These are phyloP conservation scores for Zygoascus sp. DNA, from an alignment of 1,139 yeast genomes.

Conservation along the genomic window DNA sequence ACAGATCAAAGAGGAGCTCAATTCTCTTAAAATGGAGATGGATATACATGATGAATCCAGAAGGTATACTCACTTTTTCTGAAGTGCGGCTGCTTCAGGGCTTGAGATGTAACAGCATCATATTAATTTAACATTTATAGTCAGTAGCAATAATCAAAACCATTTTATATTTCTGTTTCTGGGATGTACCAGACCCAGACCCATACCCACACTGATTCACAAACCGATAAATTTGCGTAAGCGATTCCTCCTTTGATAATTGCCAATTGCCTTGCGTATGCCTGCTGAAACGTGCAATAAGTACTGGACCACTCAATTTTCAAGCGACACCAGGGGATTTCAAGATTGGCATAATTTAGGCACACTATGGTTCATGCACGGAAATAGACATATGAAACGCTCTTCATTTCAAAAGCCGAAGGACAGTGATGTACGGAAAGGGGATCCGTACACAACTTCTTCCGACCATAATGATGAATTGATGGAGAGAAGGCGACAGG, in stretches of 20 bases:
- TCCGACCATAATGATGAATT: no score
- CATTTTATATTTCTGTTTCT: not conserved
- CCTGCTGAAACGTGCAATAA: not conserved
- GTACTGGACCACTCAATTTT: not conserved
- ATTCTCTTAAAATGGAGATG: conserved; percentile 67
- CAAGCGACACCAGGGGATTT: not conserved
- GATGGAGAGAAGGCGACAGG: not conserved
- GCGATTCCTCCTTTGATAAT: not conserved
- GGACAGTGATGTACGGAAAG: not conserved
- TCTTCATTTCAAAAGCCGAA: not conserved
- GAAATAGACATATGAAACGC: not conserved
- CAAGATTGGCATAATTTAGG: conserved; percentile 2
- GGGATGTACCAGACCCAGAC: no score
- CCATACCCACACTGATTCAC: not conserved
- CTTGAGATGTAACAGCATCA: not conserved
- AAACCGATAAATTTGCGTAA: not conserved
- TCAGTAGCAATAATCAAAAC: not conserved
- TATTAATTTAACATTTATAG: not conserved
- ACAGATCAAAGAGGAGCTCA: conserved; percentile 81
- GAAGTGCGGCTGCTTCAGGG: no score
- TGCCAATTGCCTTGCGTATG: not conserved
- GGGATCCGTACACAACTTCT: no score
- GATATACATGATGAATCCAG: conserved; percentile 71
- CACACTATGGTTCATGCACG: conserved; percentile 1
- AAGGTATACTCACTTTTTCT: conserved; percentile 81